Evolutionary conservation across 129 eudicot species (phyloP).

Genomic region (Chrysanthemum seticuspe): DNA sequence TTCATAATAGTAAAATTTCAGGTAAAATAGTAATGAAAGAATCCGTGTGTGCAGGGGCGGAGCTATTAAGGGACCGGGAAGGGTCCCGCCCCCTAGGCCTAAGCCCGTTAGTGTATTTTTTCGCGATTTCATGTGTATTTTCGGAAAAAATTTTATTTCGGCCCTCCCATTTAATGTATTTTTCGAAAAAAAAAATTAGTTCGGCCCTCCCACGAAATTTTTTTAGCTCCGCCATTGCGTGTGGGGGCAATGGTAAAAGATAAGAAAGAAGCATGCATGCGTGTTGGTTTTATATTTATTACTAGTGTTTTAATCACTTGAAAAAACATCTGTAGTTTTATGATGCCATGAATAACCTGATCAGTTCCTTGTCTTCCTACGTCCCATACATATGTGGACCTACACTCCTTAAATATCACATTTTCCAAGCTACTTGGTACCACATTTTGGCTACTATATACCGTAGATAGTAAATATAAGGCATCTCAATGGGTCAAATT

Average conservation of each 20-base stretch:
- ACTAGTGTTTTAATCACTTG: background rate
- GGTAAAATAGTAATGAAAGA: background rate
- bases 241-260: constrained; percentile 8
- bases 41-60: background rate
- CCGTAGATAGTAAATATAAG: no score
- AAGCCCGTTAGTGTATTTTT: no score
- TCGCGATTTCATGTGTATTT: no score
- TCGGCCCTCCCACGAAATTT: no score
- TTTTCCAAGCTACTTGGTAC: background rate
- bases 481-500: no score
- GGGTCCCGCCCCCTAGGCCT: no score
- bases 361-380: background rate
- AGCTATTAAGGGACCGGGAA: no score
- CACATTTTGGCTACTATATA: no score
- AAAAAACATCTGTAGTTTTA: background rate
- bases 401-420: constrained; percentile 8
- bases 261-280: background rate
- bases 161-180: no score
- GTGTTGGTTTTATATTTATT: background rate
- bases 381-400: background rate
- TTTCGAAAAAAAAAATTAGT: no score
- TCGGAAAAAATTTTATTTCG: no score
- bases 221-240: no score
- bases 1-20: background rate
- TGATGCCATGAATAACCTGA: background rate